These are phyloP conservation scores for Tetracladium setigerum DNA, from an alignment of 495 filamentous ascomycete genomes.

Conservation along the genomic window DNA sequence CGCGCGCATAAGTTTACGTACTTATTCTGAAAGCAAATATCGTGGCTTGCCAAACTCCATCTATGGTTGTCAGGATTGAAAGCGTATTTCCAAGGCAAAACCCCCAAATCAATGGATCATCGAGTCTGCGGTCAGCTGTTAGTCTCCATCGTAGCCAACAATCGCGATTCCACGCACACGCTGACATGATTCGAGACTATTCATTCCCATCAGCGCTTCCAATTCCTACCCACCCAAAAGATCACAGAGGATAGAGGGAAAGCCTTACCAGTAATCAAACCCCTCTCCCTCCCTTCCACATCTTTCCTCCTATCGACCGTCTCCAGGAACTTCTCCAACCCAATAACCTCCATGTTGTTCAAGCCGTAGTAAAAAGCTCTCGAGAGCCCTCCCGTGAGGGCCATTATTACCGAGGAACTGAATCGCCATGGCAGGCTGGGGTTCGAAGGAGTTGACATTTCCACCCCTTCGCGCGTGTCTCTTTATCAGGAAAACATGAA, in stretches of 20 bases:
- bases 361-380: slow-evolving; percentile 38
- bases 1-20: slow-evolving; percentile 21
- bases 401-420: slow-evolving; percentile 46
- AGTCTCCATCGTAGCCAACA: slow-evolving; percentile 1
- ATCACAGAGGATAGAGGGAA: neutral
- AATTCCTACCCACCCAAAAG: neutral
- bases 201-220: neutral
- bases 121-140: slow-evolving; percentile 51
- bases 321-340: slow-evolving; percentile 67
- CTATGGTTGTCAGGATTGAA: slow-evolving; percentile 66
- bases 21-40: slow-evolving; percentile 81
- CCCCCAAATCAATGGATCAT: slow-evolving; percentile 90
- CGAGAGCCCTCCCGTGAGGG: slow-evolving; percentile 35
- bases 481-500: slow-evolving; percentile 8
- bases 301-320: slow-evolving; percentile 66
- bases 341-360: slow-evolving; percentile 55
- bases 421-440: slow-evolving; percentile 47
- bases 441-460: slow-evolving; percentile 17
- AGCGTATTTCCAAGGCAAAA: slow-evolving; percentile 63
- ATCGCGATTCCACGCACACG: slow-evolving; percentile 47
- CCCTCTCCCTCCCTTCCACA: slow-evolving; percentile 58
- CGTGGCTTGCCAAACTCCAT: slow-evolving; percentile 84
- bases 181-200: slow-evolving; percentile 91
- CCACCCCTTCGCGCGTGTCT: slow-evolving; percentile 8
- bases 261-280: slow-evolving; percentile 72